Percentiles rank a stretch among this genome's conserved stretches.
phyloP scores from a whole-genome alignment of 352 stramenopile species.

The Phytophthora rubi region DNA sequence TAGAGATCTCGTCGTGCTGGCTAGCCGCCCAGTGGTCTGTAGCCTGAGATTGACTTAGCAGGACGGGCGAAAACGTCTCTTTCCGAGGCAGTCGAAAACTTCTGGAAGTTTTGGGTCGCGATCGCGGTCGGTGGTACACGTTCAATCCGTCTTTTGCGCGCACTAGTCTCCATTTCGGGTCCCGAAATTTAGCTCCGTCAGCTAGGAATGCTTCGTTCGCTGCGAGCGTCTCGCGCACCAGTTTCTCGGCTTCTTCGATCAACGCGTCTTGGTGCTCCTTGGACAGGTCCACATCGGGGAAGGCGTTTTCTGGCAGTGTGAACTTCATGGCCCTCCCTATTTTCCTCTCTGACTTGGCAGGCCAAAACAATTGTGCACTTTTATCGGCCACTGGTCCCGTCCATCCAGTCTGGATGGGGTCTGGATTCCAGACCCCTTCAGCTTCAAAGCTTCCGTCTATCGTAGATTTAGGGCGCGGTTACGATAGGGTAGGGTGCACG shows the following conservation, averaged over 20 bases:
- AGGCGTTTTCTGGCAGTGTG: slow-evolving; percentile 44
- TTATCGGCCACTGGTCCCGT: background rate
- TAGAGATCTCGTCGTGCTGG: background rate
- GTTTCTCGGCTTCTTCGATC: slow-evolving; percentile 40
- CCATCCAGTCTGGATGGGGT: no score
- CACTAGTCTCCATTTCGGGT: slow-evolving; percentile 40
- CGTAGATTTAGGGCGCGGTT: background rate
- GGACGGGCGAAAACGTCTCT: background rate
- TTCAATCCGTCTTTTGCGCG: slow-evolving; percentile 37
- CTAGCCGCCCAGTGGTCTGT: background rate
- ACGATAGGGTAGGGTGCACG: background rate
- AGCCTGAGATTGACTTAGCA: background rate
- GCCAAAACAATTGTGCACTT: slow-evolving; percentile 10
- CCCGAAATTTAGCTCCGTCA: slow-evolving; percentile 27
- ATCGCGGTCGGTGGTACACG: slow-evolving; percentile 22
- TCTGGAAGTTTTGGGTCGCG: background rate
- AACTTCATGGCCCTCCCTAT: slow-evolving; percentile 36
- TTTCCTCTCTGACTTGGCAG: background rate
- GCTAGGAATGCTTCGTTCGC: slow-evolving; percentile 43
- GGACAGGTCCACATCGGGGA: slow-evolving; percentile 37
- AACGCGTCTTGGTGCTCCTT: slow-evolving; percentile 39
- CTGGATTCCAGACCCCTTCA: slow-evolving; percentile 2
- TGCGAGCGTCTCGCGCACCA: slow-evolving; percentile 51
- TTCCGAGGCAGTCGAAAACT: background rate
- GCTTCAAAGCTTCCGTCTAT: slow-evolving; percentile 1